Base-by-base conservation (phyloP, 768 basidiomycete species). In the Megacollybia marginata region DNA sequence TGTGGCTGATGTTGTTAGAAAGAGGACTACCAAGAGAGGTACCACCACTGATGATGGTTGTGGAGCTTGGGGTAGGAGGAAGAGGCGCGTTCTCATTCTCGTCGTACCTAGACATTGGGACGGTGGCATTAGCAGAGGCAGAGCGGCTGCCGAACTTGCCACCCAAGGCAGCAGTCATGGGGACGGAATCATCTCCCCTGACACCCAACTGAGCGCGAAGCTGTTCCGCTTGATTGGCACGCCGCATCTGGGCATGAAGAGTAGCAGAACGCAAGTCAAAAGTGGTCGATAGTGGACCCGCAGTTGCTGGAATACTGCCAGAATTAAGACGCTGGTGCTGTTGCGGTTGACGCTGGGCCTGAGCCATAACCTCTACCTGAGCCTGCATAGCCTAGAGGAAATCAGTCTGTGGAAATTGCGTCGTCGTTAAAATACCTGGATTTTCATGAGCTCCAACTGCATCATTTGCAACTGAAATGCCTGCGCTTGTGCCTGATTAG, bases 401-500 rank as follows among this genome's bases (percentile, higher is more conserved):
- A 53, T 60, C 42, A 50, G 53, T 40, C 34, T 48, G 42, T 18
- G 33, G 20, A 13, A 35, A 48, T 11, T 46, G 46, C 20, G 43
- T 42, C 5, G 32, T 49, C 35, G 52, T 15, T 38, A 36, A 32
- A 36, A 67, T 52, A 84, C 88, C 84, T 91, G 89, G 54, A 92
- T 77, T 62, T 78, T 80, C 62, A 89, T 65, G 57, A 92, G 76
- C 69, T 92, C 89, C 50, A 92, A 71, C 61, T 92, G 90, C 69
- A 91, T 78, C 74, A 91, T 73, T 69, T 92, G 88, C 76, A 91
- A 74, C 68, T 90, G 88, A 49, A 88, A 70, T 48, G 82, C 78
- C 58, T 82, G 82, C 40, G 74, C 67, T 59, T 83, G 82, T 42
- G 71, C 67, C 42, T 80, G 59, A 32, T 67, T 62, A 42, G 69